Conservation (phyloP, 805 yeast species). For the Barnettozyma populi region DNA sequence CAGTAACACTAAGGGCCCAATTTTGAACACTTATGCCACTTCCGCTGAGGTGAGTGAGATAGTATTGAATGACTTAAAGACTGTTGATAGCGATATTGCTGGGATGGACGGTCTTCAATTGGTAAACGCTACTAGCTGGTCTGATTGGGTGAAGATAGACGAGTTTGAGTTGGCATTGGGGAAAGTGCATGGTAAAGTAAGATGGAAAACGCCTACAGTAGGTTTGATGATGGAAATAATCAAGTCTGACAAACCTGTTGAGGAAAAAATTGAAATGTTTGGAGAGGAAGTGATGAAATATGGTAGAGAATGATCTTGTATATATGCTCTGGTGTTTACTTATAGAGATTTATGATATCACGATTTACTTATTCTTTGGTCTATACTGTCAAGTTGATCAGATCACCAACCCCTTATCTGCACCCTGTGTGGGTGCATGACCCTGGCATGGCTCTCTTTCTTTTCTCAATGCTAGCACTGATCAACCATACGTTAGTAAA, state of each 20-base stretch:
- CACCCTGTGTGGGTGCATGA: no score
- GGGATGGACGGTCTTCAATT: constrained; percentile 26
- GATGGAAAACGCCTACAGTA: constrained; percentile 49
- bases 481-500: no score
- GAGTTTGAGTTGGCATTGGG: constrained; percentile 49
- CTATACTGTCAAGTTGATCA: no score
- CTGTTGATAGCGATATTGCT: constrained; percentile 16
- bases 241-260: constrained; percentile 2
- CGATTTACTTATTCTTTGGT: not conserved
- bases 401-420: no score
- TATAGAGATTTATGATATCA: not conserved
- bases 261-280: constrained; percentile 1
- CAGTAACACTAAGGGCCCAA: constrained; percentile 83
- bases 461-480: no score
- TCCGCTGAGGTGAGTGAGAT: constrained; percentile 69
- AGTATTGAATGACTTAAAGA: constrained; percentile 50
- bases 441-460: no score
- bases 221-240: constrained; percentile 44
- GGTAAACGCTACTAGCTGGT: constrained; percentile 46
- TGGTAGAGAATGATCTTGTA: constrained; percentile 1
- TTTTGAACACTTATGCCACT: constrained; percentile 84
- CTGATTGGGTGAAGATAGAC: constrained; percentile 60
- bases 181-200: constrained; percentile 39
- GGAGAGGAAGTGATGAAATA: not conserved
- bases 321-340: not conserved